phyloP scores from a whole-genome alignment of 768 basidiomycete genomes.

The Amanita rubescens region DNA sequence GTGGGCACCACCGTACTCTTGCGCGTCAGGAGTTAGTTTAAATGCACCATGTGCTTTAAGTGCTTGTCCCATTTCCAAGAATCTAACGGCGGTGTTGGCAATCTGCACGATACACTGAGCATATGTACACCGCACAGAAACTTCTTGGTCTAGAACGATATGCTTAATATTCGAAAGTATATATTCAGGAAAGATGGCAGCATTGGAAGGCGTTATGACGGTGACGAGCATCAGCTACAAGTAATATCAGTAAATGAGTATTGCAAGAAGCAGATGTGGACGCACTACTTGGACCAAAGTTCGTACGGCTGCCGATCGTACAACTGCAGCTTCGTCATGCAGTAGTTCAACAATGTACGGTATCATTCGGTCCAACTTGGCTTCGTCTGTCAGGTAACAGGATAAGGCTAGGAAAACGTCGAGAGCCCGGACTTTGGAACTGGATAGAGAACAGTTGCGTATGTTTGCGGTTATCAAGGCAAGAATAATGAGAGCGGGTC shows the following conservation, averaged over 20 bases:
- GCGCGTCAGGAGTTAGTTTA: constrained; percentile 52
- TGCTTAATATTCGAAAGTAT: constrained; percentile 86
- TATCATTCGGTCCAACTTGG: constrained; percentile 87
- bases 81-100: constrained; percentile 79
- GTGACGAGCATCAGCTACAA: constrained; percentile 47
- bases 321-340: constrained; percentile 77
- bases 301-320: constrained; percentile 72
- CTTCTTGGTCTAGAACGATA: constrained; percentile 76
- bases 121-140: constrained; percentile 70
- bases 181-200: constrained; percentile 87
- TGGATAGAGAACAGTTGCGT: constrained; percentile 78
- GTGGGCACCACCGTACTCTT: constrained; percentile 71
- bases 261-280: constrained; percentile 8
- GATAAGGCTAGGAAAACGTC: constrained; percentile 82
- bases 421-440: constrained; percentile 77
- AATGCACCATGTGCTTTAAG: constrained; percentile 77
- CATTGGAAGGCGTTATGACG: constrained; percentile 76
- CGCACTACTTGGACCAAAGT: constrained; percentile 80
- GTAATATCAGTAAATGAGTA: neutral
- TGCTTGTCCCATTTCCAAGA: constrained; percentile 91
- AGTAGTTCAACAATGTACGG: constrained; percentile 88
- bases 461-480: constrained; percentile 85
- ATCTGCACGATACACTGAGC: constrained; percentile 83
- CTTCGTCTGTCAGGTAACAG: constrained; percentile 85
- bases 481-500: constrained; percentile 82